Evolutionary conservation across 768 basidiomycete species (phyloP), one percentile per base, ranked within the genome.

Genomic region (Phlegmacium glaucopus): DNA sequence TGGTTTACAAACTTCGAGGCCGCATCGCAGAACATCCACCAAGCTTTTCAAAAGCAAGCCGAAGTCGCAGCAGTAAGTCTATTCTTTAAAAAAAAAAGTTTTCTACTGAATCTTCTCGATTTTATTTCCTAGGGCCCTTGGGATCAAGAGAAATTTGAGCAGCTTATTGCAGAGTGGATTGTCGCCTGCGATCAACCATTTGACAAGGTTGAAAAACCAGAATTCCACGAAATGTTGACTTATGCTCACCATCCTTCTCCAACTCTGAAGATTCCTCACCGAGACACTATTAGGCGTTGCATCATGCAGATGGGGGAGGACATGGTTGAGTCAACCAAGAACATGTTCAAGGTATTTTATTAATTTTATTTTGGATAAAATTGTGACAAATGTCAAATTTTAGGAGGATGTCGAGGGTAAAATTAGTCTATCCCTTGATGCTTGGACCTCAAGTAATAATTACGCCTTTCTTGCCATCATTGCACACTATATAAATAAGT

Each of bases 391-490:
- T 39, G 10, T 10, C 11, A 32, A 36, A 37, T 26, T 44, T 3
- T 32, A 44, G 43, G 35, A 51, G 18, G 25, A 54, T 8, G 30
- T 32, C 13, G 30, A 47, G 25, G 39, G 34, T 1, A 49, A 52
- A 27, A 34, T 59, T 17, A 39, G 50, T 11, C 42, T 61, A 12
- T 61, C 60, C 1, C 57, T 61, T 17, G 58, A 63, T 45, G 62
- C 62, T n/a, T 63, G 59, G 62, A 63, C 62, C 1, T 61, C 57
- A 9, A 43, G 47, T 25, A 63, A 63, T 30, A 28, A 41, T n/a
- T 43, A 49, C 45, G 53, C 59, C n/a, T n/a, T n/a, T n/a, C n/a
- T n/a, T n/a, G n/a, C n/a, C n/a, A n/a, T n/a, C n/a, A n/a, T n/a
- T n/a, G 51, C 54, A 10, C 61, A 61, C 42, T 61, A 52, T 36